Conservation (phyloP, 495 filamentous ascomycete species). For the Filosporella fistucella region DNA sequence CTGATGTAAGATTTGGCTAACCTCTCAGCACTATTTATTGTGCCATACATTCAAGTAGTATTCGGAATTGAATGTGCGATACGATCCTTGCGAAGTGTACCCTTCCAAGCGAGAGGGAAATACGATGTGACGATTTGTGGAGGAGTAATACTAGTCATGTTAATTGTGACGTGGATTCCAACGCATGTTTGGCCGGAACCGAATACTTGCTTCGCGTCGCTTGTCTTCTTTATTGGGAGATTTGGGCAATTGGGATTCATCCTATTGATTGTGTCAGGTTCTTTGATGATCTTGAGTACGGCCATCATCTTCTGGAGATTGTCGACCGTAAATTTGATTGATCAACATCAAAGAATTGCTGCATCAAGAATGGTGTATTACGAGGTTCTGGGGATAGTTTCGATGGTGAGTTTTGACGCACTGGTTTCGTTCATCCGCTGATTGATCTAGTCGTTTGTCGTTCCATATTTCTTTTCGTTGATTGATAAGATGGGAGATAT, state of each 20-base stretch:
- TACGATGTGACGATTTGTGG: constrained; percentile 25
- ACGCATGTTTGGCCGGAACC: constrained; percentile 10
- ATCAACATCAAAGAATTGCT: constrained; percentile 29
- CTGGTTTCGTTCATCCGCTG: background rate
- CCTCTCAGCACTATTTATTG: constrained; percentile 30
- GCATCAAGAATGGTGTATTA: constrained; percentile 35
- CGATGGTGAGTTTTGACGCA: constrained; percentile 25
- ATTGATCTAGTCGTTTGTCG: constrained; percentile 24
- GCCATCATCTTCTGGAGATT: constrained; percentile 20
- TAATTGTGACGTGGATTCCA: constrained; percentile 29
- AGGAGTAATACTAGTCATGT: constrained; percentile 22
- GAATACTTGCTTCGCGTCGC: constrained; percentile 25
- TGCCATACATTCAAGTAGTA: constrained; percentile 30
- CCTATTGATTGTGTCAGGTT: constrained; percentile 13
- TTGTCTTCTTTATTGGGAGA: constrained; percentile 27
- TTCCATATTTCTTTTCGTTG: constrained; percentile 28
- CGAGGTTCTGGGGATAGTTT: constrained; percentile 24
- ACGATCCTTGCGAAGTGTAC: constrained; percentile 24
- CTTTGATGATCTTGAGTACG: constrained; percentile 24
- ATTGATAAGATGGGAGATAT: constrained; percentile 11
- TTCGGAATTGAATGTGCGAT: constrained; percentile 32
- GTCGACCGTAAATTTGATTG: constrained; percentile 22
- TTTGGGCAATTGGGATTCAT: constrained; percentile 26
- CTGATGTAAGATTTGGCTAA: constrained; percentile 2
- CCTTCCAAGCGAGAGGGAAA: constrained; percentile 29